Base-by-base conservation (phyloP, 306 rosid genomes). In the Crotalaria pallida region DNA sequence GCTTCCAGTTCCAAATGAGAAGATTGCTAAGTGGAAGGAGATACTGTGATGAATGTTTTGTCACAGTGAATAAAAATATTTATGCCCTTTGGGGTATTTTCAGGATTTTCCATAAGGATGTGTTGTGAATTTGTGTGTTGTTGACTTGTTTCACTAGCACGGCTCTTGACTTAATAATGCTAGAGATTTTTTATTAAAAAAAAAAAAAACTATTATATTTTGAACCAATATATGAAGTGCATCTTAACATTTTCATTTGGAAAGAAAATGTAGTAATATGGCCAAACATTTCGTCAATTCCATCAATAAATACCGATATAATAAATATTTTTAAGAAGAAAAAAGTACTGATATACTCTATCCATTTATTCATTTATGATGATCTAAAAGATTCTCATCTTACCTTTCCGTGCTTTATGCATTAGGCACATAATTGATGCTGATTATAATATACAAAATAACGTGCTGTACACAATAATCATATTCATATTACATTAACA, bases 391-490 rank as follows among this genome's bases (percentile, higher is more conserved):
- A 36, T 40, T 3, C 17, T 24, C 36, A 15, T 45, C 7, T 43
- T 43, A 74, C 50, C 73, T 65, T 44, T 2, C 31, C 11, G 38
- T 41, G 66, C 21, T 33, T 49, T 56, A 41, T 41, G 24, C 65
- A 38, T 15, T 31, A 40, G 23, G 68, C 16, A 12, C 50, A 51
- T 64, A 56, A 55, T 53, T 64, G 73, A 71, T 10, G 44, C 43
- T 58, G 59, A 57, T 17, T 22, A 44, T 33, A 50, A 58, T 73
- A 73, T 67, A 66, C 65, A 66, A 27, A 51, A 36, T 40, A 58
- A 38, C 9, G 65, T 36, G 47, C 50, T 65, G 47, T 72, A 65
- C 70, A 65, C 33, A n/a, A 34, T 44, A 74, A 63, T 74, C 26
- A 62, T 34, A 51, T 41, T 45, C 47, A 52, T 34, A n/a, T 29